Evolutionary conservation across 306 rosid genomes (phyloP), one percentile per base, ranked within the genome.

Genomic region (Lotus japonicus): DNA sequence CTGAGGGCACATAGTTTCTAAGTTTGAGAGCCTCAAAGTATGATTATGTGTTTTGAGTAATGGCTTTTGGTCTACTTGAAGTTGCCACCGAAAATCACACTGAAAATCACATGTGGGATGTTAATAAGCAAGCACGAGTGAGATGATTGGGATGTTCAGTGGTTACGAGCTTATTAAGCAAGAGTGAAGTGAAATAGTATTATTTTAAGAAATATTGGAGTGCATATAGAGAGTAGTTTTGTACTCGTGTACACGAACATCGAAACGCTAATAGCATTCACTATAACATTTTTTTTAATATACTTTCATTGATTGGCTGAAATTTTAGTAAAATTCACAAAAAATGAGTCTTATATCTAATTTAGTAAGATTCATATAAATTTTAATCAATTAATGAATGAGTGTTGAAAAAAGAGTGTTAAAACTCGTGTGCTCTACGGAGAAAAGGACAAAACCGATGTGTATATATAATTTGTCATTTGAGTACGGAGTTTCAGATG

Each of bases 131-230:
- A 41, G 85, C 85, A 77, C 85, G 76, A 63, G 80, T 64, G 80
- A 77, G 83, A 82, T 82, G 80, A 82, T 82, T 82, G 74, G 62
- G 17, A 65, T 41, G 72, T 59, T 74, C 78, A 70, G 86, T 70
- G 83, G 83, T 82, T 82, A 82, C 86, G 68, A 82, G 80, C 78
- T 69, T 63, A 74, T 82, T 78, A 82, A 82, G 86, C 80, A 82
- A 31, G 36, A 31, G 36, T 31, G 36, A 31, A 31, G 78, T 82
- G 75, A 82, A 82, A 82, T 69, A 68, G 58, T 80, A 67, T 72
- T 70, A 61, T 39, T 71, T 21, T 60, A 70, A 53, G 31, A 59
- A 49, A 43, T 2, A 38, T 31, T 38, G 42, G 26, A 64, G 14
- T 14, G 56, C 33, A 4, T 23, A 10, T 13, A 28, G 15, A 17